Percentiles rank a stretch among this genome's conserved stretches.
Evolutionary conservation across 257 asterid genomes (phyloP).

Genomic region (Phtheirospermum japonicum): DNA sequence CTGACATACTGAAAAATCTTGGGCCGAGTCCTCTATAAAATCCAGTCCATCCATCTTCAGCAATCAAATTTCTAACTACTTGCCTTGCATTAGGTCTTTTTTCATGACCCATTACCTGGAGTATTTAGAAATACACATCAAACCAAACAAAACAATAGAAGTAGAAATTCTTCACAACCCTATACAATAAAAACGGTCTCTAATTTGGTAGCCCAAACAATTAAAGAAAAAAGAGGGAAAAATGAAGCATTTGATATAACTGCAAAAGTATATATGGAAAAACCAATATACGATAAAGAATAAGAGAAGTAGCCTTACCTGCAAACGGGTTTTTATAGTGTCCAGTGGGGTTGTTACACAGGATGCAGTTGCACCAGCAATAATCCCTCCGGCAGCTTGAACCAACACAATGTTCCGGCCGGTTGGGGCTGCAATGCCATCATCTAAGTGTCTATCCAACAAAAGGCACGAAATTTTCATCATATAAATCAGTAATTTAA

Average conservation of each 20-base stretch:
- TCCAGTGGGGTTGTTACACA: slow-evolving; percentile 90
- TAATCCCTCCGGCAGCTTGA: slow-evolving; percentile 94
- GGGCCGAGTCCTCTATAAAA: slow-evolving; percentile 95
- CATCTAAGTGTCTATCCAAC: slow-evolving; percentile 53
- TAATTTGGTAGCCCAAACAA: not conserved
- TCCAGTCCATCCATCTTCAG: slow-evolving; percentile 95
- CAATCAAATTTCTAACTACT: slow-evolving; percentile 69
- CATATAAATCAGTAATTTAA: not conserved
- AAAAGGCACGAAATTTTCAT: slow-evolving; percentile 13
- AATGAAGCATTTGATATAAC: slow-evolving; percentile 4
- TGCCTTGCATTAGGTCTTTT: slow-evolving; percentile 69
- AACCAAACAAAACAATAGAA: slow-evolving; percentile 4
- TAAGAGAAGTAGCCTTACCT: no score
- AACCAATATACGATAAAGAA: no score
- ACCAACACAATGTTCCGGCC: slow-evolving; percentile 60
- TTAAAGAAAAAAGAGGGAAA: not conserved
- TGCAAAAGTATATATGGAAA: no score
- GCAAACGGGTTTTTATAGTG: slow-evolving; percentile 92
- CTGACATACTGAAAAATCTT: slow-evolving; percentile 96
- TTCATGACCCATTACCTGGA: slow-evolving; percentile 78
- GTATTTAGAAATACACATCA: slow-evolving; percentile 24
- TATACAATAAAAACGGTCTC: not conserved
- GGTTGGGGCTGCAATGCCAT: slow-evolving; percentile 58
- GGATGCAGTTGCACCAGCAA: slow-evolving; percentile 92
- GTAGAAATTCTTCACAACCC: slow-evolving; percentile 6